Percentiles rank a stretch among this genome's conserved stretches.
These are phyloP conservation scores for Carex scoparia DNA, from an alignment of 176 grass and related monocot genomes.

Conservation along the genomic window DNA sequence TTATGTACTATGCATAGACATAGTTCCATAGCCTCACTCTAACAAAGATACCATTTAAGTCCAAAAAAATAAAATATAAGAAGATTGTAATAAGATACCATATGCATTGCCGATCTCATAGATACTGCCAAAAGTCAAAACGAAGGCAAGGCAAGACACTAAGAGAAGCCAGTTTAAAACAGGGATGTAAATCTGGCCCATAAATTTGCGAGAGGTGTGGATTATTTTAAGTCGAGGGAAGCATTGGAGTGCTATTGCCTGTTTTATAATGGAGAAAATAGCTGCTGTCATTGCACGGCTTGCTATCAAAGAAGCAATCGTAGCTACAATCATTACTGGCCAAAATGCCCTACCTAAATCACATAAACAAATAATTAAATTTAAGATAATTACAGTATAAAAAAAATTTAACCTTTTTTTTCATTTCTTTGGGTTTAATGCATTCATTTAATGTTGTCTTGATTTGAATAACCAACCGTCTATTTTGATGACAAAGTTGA, in stretches of 20 bases:
- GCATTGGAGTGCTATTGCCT: slow-evolving; percentile 89
- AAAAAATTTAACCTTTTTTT: not conserved
- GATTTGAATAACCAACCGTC: too few relatives aligned
- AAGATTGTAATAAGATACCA: slow-evolving; percentile 37
- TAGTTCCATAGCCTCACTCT: too few relatives aligned
- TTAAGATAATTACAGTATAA: not conserved
- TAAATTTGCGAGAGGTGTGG: slow-evolving; percentile 92
- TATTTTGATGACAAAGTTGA: too few relatives aligned
- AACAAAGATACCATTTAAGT: not conserved
- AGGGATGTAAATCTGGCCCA: slow-evolving; percentile 99
- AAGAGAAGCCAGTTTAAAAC: slow-evolving; percentile 96
- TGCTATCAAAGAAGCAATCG: slow-evolving; percentile 87
- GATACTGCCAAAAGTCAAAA: slow-evolving; percentile 78
- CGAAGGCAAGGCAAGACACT: slow-evolving; percentile 76
- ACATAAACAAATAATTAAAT: slow-evolving; percentile 25
- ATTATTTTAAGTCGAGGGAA: slow-evolving; percentile 97
- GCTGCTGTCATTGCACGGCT: slow-evolving; percentile 95
- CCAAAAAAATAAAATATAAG: slow-evolving; percentile 13
- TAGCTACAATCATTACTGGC: slow-evolving; percentile 75
- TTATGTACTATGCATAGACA: too few relatives aligned
- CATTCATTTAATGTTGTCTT: not conserved
- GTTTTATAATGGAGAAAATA: slow-evolving; percentile 91
- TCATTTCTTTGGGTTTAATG: not conserved
- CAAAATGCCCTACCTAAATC: slow-evolving; percentile 72
- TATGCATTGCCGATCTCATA: slow-evolving; percentile 99